These are phyloP conservation scores for Musa acuminata DNA, from an alignment of 176 grass and related monocot genomes.

Conservation along the genomic window DNA sequence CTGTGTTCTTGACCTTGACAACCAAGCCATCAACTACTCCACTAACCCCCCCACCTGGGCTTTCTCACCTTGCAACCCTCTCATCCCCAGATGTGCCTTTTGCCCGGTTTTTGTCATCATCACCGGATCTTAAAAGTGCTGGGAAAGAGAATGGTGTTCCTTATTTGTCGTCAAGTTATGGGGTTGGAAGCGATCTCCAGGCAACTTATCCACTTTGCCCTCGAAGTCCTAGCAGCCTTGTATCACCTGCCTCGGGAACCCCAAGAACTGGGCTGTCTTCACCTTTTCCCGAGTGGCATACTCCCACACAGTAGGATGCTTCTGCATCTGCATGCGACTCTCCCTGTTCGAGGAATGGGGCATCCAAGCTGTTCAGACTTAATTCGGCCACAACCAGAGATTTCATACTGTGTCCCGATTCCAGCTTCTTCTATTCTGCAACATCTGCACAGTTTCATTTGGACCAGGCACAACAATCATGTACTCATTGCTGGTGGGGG, in stretches of 20 bases:
- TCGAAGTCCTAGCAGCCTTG: neutral
- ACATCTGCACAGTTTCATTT: constrained; percentile 72
- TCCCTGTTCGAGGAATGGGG: constrained; percentile 43
- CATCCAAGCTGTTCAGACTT: constrained; percentile 61
- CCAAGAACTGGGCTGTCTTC: constrained; percentile 1
- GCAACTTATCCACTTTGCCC: constrained; percentile 4
- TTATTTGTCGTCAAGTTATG: constrained; percentile 12
- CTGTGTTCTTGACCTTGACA: constrained; percentile 11
- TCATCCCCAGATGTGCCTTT: constrained; percentile 9
- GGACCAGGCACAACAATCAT: constrained; percentile 76
- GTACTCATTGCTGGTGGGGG: constrained; percentile 46
- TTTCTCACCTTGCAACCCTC: neutral
- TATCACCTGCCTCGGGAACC: constrained; percentile 10
- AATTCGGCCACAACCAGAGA: constrained; percentile 58
- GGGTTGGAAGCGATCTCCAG: neutral
- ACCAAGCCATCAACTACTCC: constrained; percentile 8
- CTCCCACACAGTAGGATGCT: neutral
- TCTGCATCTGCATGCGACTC: constrained; percentile 52
- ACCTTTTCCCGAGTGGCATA: neutral
- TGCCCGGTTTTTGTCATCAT: constrained; percentile 10
- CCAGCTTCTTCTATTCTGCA: constrained; percentile 57
- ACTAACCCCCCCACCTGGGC: constrained; percentile 7
- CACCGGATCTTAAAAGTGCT: neutral
- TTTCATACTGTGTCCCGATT: constrained; percentile 41
- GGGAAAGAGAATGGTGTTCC: constrained; percentile 3